Percentiles rank a stretch among this genome's conserved stretches.
Conservation (phyloP, 306 rosid genomes). For the Crotalaria pallida region DNA sequence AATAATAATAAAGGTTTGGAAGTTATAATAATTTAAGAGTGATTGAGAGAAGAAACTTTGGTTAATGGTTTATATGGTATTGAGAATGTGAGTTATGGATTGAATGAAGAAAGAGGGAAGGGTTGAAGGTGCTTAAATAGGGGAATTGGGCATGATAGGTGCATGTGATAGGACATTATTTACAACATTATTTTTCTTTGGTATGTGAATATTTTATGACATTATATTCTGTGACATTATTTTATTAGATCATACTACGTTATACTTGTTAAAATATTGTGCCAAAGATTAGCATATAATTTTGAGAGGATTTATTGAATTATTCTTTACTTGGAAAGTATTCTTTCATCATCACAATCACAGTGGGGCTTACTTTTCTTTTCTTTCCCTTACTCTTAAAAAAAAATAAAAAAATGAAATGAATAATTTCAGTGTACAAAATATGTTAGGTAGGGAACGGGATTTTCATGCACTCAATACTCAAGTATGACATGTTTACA, state of each 20-base stretch:
- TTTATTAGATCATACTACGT: slow-evolving; percentile 45
- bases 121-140: slow-evolving; percentile 47
- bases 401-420: neutral
- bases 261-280: slow-evolving; percentile 1
- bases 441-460: slow-evolving; percentile 22
- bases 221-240: slow-evolving; percentile 31
- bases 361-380: neutral
- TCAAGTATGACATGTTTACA: neutral
- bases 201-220: slow-evolving; percentile 17
- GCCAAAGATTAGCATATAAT: slow-evolving; percentile 24
- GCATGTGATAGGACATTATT: slow-evolving; percentile 51
- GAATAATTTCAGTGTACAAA: neutral
- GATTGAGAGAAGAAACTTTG: neutral
- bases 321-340: slow-evolving; percentile 25
- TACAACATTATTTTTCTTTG: slow-evolving; percentile 13
- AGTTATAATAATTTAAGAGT: neutral
- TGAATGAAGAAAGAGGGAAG: slow-evolving; percentile 37
- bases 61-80: slow-evolving; percentile 13
- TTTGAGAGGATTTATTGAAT: slow-evolving; percentile 23
- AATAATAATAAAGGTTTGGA: neutral
- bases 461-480: neutral
- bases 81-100: slow-evolving; percentile 37
- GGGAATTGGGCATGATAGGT: slow-evolving; percentile 7
- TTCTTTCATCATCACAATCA: slow-evolving; percentile 22
- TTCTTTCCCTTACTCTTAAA: neutral